phyloP scores from a whole-genome alignment of 495 filamentous ascomycete species.

The Daldinia bambusicola region DNA sequence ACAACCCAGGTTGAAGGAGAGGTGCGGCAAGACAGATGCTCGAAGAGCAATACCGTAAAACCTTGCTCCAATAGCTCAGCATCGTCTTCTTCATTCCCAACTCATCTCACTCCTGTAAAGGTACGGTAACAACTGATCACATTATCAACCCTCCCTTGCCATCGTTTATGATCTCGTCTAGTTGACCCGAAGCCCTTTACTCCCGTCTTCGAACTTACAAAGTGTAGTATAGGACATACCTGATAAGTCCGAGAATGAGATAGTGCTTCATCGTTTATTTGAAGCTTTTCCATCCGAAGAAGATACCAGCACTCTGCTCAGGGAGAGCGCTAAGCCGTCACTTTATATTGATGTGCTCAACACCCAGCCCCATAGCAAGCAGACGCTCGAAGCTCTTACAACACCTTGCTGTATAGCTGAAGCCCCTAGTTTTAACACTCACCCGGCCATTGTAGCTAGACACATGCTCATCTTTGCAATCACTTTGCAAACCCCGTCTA shows the following conservation, averaged over 20 bases:
- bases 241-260: neutral
- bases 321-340: neutral
- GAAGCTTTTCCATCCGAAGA: neutral
- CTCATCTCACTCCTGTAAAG: neutral
- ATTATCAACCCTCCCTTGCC: neutral
- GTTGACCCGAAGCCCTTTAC: neutral
- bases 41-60: neutral
- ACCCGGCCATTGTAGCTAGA: constrained; percentile 59
- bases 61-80: neutral
- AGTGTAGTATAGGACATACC: neutral
- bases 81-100: neutral
- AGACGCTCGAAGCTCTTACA: neutral
- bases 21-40: neutral
- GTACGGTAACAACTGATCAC: neutral
- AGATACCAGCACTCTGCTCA: neutral
- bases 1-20: neutral
- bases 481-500: constrained; percentile 52
- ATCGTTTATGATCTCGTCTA: neutral
- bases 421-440: constrained; percentile 50
- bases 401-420: neutral
- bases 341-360: neutral
- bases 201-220: neutral
- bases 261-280: neutral
- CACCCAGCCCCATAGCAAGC: neutral
- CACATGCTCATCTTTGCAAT: constrained; percentile 57